These are phyloP conservation scores for Microstegium vimineum DNA, from an alignment of 176 grass and related monocot genomes.

Conservation along the genomic window DNA sequence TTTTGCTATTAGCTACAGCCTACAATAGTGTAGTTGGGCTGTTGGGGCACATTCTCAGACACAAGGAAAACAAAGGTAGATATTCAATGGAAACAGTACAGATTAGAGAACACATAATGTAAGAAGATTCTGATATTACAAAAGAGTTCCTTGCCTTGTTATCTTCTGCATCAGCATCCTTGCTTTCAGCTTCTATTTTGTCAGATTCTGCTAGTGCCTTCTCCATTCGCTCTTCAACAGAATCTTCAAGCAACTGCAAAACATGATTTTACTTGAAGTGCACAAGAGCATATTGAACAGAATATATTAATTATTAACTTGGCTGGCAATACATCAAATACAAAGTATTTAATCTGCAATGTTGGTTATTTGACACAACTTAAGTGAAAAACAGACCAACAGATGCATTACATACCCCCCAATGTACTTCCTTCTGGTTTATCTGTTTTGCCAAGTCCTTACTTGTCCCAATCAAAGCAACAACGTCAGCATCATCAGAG, in stretches of 20 bases:
- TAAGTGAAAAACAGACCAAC: conserved; percentile 7
- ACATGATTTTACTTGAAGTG: conserved; percentile 25
- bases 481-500: conserved; percentile 81
- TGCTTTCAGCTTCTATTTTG: conserved; percentile 85
- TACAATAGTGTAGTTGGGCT: not conserved
- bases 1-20: conserved; percentile 7
- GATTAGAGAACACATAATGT: not conserved
- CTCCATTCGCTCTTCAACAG: conserved; percentile 81
- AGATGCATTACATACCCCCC: conserved; percentile 66
- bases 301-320: conserved; percentile 4
- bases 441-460: conserved; percentile 94
- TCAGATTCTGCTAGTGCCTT: conserved; percentile 77
- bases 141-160: conserved; percentile 55
- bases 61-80: not conserved
- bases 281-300: not conserved
- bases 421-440: conserved; percentile 97
- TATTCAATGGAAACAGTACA: not conserved
- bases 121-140: not conserved
- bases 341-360: not conserved
- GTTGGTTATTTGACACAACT: conserved; percentile 10
- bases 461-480: conserved; percentile 77
- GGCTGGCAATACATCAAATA: not conserved
- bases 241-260: conserved; percentile 96
- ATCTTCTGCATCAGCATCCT: conserved; percentile 80
- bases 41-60: not conserved